phyloP scores from a whole-genome alignment of 305 asterid genomes.

The Plantago lanceolata region DNA sequence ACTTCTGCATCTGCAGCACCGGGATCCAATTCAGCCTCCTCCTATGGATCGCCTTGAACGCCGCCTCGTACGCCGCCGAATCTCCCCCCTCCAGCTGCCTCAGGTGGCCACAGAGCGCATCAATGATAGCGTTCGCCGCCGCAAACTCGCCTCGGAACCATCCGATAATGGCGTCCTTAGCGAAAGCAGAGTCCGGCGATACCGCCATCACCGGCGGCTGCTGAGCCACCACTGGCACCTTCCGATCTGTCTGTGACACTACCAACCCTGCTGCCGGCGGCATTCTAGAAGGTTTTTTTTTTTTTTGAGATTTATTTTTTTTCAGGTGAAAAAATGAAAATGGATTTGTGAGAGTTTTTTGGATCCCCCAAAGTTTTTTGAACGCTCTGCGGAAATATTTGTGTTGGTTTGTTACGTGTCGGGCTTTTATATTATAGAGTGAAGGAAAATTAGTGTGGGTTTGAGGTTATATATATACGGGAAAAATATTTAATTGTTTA shows the following conservation, averaged over 20 bases:
- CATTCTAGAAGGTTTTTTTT: conserved; percentile 37
- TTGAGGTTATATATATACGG: conserved; percentile 14
- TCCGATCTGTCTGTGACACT: conserved; percentile 48
- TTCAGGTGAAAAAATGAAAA: conserved; percentile 16
- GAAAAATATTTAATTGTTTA: neutral
- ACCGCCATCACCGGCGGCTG: conserved; percentile 41
- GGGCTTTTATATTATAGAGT: neutral
- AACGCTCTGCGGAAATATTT: neutral
- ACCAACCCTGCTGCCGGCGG: conserved; percentile 83
- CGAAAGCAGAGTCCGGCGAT: conserved; percentile 50
- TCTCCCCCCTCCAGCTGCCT: conserved; percentile 55
- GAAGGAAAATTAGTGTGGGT: neutral
- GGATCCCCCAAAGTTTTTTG: neutral
- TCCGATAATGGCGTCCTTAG: conserved; percentile 82
- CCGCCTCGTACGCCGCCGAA: conserved; percentile 53
- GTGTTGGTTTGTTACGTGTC: conserved; percentile 2
- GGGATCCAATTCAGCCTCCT: conserved; percentile 94
- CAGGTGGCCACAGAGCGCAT: conserved; percentile 76
- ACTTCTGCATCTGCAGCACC: conserved; percentile 89
- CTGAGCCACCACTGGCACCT: conserved; percentile 34
- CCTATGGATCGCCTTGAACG: conserved; percentile 71
- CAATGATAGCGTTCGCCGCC: conserved; percentile 95
- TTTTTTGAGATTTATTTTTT: neutral
- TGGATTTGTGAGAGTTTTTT: neutral
- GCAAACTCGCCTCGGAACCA: conserved; percentile 98